Base-by-base conservation (phyloP, 345 rosid genomes). In the Euphorbia peplus region DNA sequence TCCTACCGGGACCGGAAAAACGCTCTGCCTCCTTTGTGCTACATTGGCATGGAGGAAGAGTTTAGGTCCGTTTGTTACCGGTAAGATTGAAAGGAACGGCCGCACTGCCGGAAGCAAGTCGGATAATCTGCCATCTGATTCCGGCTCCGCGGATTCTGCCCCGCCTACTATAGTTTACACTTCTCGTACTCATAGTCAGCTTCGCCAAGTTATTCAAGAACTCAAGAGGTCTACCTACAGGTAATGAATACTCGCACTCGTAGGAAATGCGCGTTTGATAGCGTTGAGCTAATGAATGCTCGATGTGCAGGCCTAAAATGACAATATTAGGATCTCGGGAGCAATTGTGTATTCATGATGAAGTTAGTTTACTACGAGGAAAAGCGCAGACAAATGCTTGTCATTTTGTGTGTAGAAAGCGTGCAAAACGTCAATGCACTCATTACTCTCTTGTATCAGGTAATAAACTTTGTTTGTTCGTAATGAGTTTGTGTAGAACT, bases 21-120 rank as follows among this genome's bases (percentile, higher is more conserved):
- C 99, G 10, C 70, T 90, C 52, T 91, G 96, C 79, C 95, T 95
- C 75, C 96, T 91, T 14, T 95, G 99, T 81, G 97, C 98, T 57
- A 87, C 98, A 63, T 78, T 95, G 86, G 93, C 92, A n/a, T 95
- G 99, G 99, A 86, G 99, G 83, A 91, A 85, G 82, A 91, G 87
- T 76, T 76, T 91, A 73, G 99, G 93, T 65, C 70, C 61, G 51
- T 95, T 91, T 84, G 81, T 86, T 0, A 87, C 85, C 64, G 86
- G 85, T 67, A 79, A 79, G 78, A 76, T 60, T 73, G 76, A 78
- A 37, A 80, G 25, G 64, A 80, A 65, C 44, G 46, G 74, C 73
- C 78, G 62, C 26, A 68, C 56, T 68, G 64, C 77, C 1, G 75
- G 75, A 37, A 78, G 73, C 65, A 75, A 75, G 35, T 60, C 76